Conservation (phyloP, 148 eudicot genomes). For the Chenopodium album region DNA sequence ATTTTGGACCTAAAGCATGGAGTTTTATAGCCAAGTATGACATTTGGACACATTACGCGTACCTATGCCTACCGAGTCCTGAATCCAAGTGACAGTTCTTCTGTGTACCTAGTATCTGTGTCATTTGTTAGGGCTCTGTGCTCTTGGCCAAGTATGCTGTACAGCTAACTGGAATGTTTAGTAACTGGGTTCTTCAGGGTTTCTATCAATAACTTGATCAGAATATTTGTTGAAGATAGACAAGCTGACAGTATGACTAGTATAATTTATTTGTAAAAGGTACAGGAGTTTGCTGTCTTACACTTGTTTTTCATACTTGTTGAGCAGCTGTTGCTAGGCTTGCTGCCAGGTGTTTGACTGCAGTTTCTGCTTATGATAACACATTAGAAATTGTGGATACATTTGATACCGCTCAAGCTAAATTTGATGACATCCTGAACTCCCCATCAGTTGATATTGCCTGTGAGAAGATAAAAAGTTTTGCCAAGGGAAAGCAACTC, state of each 20-base stretch:
- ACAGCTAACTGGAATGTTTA: neutral
- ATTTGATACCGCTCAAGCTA: slow-evolving; percentile 82
- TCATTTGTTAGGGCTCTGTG: neutral
- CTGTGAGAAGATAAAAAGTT: slow-evolving; percentile 85
- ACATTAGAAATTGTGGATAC: slow-evolving; percentile 78
- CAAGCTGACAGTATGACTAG: neutral
- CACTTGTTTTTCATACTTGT: slow-evolving; percentile 4
- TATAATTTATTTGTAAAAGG: neutral
- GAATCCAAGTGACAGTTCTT: neutral
- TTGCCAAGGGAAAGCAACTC: slow-evolving; percentile 88
- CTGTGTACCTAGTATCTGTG: neutral
- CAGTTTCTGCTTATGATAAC: slow-evolving; percentile 91
- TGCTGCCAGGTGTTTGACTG: slow-evolving; percentile 89
- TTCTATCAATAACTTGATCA: slow-evolving; percentile 3
- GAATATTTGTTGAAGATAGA: neutral
- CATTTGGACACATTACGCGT: too few relatives aligned
- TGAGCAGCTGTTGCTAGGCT: slow-evolving; percentile 83
- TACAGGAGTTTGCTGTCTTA: neutral
- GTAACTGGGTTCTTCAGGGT: neutral
- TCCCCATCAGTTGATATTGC: slow-evolving; percentile 86
- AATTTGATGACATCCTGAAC: slow-evolving; percentile 79
- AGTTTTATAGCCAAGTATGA: too few relatives aligned
- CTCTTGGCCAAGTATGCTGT: neutral
- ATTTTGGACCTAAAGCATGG: too few relatives aligned
- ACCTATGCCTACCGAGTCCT: too few relatives aligned